Base-by-base conservation (phyloP, 2,329 filamentous ascomycete genomes). In the Sporothrix brunneoviolacea region DNA sequence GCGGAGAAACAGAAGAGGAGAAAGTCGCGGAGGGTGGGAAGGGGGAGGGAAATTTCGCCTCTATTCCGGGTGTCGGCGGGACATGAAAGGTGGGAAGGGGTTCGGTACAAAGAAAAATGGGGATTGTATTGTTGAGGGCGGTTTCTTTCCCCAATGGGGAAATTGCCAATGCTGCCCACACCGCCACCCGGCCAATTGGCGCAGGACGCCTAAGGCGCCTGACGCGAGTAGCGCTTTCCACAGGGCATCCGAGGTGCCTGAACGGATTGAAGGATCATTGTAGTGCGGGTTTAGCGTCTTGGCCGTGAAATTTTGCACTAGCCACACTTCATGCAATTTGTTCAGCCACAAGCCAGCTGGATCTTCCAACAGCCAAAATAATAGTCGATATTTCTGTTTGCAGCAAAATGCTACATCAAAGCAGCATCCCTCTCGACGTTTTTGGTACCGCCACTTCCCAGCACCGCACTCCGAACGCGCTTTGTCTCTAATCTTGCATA, bases 221-320 rank as follows among this genome's bases (percentile, higher is more conserved):
- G 33, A 38, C 28, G 44, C 33, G 16, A 32, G 22, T 15, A 22
- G n/a, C 21, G 9, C 2, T n/a, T 28, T 15, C 24, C 19, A 44
- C 48, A 45, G 48, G 48, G 39, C 40, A 43, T 43, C 27, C 27
- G n/a, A 21, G 42, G 42, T 45, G 32, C 42, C 42, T 45, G 42
- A 16, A 35, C 13, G 32, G 13, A 4, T 13, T n/a, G n/a, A n/a
- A 13, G 27, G 10, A 24, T 36, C 36, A 40, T 24, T 24, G 7
- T n/a, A n/a, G n/a, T n/a, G n/a, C n/a, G n/a, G n/a, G n/a, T n/a
- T 19, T 48, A 48, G 45, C 30, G 45, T 8, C 35, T 35, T 48
- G 36, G 45, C 37, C 28, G 33, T 19, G 28, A 35, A 32, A 10
- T 13, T 3, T 35, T 22, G n/a, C 21, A 18, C 15, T 2, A 16